Percentiles rank a stretch among this genome's conserved stretches.
Conservation (phyloP, 768 basidiomycete species). For the Lyophyllum shimeji region DNA sequence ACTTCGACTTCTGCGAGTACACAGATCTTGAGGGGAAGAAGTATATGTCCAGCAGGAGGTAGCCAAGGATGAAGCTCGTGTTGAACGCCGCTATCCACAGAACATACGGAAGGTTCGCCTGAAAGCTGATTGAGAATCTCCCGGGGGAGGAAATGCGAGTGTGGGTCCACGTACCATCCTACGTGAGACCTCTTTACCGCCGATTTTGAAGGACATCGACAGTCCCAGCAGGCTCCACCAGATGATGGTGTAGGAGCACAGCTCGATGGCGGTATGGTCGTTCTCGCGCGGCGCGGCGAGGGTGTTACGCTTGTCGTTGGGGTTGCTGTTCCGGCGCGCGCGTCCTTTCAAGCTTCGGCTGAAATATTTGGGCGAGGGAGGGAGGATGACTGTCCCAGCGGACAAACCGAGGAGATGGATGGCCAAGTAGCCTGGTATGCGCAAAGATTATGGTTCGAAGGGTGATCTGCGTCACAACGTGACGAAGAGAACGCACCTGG, state of each 20-base stretch:
- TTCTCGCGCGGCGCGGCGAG: constrained; percentile 49
- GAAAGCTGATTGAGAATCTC: background rate
- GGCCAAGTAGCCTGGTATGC: constrained; percentile 73
- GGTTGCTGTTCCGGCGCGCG: constrained; percentile 8
- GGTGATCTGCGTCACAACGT: background rate
- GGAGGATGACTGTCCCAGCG: constrained; percentile 77
- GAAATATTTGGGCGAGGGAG: constrained; percentile 75
- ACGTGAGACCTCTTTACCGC: constrained; percentile 40
- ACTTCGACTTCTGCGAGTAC: constrained; percentile 31
- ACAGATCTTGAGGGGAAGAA: constrained; percentile 53
- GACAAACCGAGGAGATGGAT: constrained; percentile 87
- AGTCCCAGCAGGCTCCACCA: constrained; percentile 73
- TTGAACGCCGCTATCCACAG: constrained; percentile 91
- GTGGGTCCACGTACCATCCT: constrained; percentile 36
- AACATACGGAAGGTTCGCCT: constrained; percentile 90
- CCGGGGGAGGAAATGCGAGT: background rate
- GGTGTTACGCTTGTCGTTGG: constrained; percentile 9
- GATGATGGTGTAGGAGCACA: constrained; percentile 71
- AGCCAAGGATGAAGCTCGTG: constrained; percentile 77
- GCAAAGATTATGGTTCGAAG: background rate
- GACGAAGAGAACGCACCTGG: constrained; percentile 43
- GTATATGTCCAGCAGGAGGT: constrained; percentile 71
- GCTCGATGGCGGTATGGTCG: constrained; percentile 74
- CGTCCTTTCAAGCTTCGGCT: constrained; percentile 45
- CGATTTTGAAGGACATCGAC: constrained; percentile 37